phyloP scores from a whole-genome alignment of 331 rosid genomes.

The Prunus yedoensis region DNA sequence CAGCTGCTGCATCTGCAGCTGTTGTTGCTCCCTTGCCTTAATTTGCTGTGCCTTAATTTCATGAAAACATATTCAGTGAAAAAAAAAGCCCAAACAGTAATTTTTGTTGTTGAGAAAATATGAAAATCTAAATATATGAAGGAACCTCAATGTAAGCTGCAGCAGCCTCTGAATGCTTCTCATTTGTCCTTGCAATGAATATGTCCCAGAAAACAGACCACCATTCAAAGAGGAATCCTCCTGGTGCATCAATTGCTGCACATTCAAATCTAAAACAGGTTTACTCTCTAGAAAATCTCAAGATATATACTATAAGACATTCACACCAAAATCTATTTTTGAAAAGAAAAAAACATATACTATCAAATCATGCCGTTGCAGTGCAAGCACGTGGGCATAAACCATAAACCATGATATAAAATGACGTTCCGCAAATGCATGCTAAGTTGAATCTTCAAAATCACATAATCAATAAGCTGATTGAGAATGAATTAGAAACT shows the following conservation, averaged over 20 bases:
- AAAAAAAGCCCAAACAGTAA: not conserved
- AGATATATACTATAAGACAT: not conserved
- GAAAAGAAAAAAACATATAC: not conserved
- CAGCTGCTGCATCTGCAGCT: slow-evolving; percentile 73
- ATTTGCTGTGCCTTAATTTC: slow-evolving; percentile 56
- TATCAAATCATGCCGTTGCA: not conserved
- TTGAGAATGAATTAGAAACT: not conserved
- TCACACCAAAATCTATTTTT: not conserved
- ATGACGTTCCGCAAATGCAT: not conserved
- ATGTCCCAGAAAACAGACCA: slow-evolving; percentile 98
- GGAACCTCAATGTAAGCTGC: slow-evolving; percentile 77
- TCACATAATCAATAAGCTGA: not conserved
- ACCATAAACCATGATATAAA: not conserved
- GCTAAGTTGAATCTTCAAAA: not conserved
- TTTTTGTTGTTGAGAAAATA: not conserved
- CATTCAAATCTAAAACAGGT: slow-evolving; percentile 24
- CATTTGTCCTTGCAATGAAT: slow-evolving; percentile 84
- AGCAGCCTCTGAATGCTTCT: slow-evolving; percentile 86
- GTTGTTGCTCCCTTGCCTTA: slow-evolving; percentile 73
- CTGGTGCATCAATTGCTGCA: slow-evolving; percentile 98
- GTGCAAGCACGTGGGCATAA: not conserved
- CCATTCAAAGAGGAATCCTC: slow-evolving; percentile 93
- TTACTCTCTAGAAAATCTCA: slow-evolving; percentile 5
- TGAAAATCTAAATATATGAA: not conserved
- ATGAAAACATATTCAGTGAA: not conserved